Evolutionary conservation across 208 protist genomes (phyloP), one percentile per base, ranked within the genome.

Genomic region (Trypanosoma platydactyli): DNA sequence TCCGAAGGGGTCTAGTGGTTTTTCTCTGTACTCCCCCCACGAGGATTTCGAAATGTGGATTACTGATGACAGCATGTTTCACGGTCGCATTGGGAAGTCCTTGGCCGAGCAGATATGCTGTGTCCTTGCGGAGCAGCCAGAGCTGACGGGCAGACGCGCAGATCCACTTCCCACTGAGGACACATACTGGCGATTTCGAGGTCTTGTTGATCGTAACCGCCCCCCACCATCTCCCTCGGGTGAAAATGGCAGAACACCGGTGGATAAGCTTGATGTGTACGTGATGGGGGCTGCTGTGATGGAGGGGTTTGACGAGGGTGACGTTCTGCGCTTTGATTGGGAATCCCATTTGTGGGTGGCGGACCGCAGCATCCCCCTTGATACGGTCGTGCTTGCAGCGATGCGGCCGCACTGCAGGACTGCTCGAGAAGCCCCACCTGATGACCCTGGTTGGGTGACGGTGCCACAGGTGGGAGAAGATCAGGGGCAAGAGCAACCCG

Each of bases 21-120:
- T 9, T 64, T 41, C 20, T 68, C 48, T 0, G 51, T 25, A 60
- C 58, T 49, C 71, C 0, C 0, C 6, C 1, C 56, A 18, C 18
- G 16, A 30, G 49, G 88, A 88, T 64, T 80, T 94, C 40, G 84
- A 91, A 69, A 94, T 89, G 88, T 94, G 88, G 85, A 81, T 94
- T 27, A 94, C 84, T n/a, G 58, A 67, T 18, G 82, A 94, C 42
- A 76, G 75, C 54, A 89, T 94, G 84, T 79, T 94, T 42, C 88
- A 94, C 56, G 81, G 84, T 33, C 81, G 88, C 20, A 80, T 94
- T 72, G 77, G 61, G 49, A 83, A 79, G 46, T 69, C 81, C 24
- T 60, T 94, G 11, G 88, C 84, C 11, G 71, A 86, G 73, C 82
- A 73, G 15, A 75, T 94, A 3, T 94, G 88, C 72, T 85, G 73